phyloP scores from a whole-genome alignment of 768 basidiomycete genomes.

The Xanthoconium purpureum region DNA sequence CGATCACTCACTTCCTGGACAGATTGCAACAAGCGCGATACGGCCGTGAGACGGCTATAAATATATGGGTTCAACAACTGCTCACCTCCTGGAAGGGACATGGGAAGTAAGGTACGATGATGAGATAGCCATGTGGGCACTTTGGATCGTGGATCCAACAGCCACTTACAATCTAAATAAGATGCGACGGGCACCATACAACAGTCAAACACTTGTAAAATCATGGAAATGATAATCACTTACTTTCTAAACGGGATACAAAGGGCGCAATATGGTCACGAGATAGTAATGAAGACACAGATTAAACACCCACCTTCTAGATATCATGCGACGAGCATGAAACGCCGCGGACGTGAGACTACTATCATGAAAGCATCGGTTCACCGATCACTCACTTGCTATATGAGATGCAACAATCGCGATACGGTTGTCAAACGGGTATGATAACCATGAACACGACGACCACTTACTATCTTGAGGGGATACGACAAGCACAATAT shows the following conservation, averaged over 20 bases:
- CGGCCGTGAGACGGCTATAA: neutral
- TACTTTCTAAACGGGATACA: neutral
- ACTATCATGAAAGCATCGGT: neutral
- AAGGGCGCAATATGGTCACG: neutral
- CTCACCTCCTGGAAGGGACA: neutral
- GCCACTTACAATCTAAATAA: neutral
- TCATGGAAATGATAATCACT: neutral
- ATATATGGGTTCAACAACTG: neutral
- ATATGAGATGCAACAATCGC: neutral
- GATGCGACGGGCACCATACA: neutral
- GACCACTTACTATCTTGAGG: no score
- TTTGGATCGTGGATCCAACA: no score
- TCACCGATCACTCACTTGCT: neutral
- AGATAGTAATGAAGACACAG: neutral
- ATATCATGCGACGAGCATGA: neutral
- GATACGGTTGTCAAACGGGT: neutral
- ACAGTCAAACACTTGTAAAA: neutral
- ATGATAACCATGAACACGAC: no score
- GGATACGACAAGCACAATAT: neutral
- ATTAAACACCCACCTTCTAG: neutral
- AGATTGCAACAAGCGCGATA: neutral
- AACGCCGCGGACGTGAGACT: neutral
- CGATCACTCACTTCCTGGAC: no score
- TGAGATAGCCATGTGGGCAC: no score
- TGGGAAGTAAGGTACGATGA: no score